A percentile compares a stretch with the other conserved stretches of the same genome.
phyloP scores from a whole-genome alignment of 1,284 basidiomycete genomes.

The Apiotrichum sp. region DNA sequence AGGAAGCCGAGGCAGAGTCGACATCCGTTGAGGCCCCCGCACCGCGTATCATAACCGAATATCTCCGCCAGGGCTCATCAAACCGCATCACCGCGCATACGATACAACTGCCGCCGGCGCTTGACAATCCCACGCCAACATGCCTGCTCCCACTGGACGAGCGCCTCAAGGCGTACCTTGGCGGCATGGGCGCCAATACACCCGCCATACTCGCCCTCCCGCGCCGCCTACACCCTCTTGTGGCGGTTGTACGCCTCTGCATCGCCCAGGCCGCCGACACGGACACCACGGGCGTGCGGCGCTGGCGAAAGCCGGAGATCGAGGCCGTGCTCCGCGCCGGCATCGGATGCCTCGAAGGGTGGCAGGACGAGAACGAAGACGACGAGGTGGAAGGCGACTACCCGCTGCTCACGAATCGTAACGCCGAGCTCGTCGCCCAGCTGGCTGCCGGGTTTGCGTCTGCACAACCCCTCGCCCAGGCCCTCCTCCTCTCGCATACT shows the following conservation, averaged over 20 bases:
- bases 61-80: conserved; percentile 63
- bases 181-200: conserved; percentile 57
- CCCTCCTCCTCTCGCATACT: conserved; percentile 28
- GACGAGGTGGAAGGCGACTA: conserved; percentile 14
- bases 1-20: conserved; percentile 7
- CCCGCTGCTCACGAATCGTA: conserved; percentile 51
- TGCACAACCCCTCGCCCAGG: conserved; percentile 31
- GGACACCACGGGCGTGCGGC: conserved; percentile 35
- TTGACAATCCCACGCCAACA: conserved; percentile 6
- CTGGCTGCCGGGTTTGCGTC: conserved; percentile 53
- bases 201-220: conserved; percentile 48
- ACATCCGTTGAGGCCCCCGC: neutral
- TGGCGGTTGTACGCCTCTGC: conserved; percentile 43
- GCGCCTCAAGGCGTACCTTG: conserved; percentile 57
- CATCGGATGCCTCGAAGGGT: conserved; percentile 23
- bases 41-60: conserved; percentile 57
- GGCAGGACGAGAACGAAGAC: conserved; percentile 18
- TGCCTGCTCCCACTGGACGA: conserved; percentile 53
- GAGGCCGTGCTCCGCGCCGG: conserved; percentile 56
- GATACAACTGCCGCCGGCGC: conserved; percentile 29
- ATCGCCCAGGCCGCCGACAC: conserved; percentile 19
- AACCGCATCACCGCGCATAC: conserved; percentile 54
- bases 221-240: conserved; percentile 27
- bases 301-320: conserved; percentile 66
- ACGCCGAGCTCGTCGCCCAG: conserved; percentile 67